Evolutionary conservation across 1,284 basidiomycete species (phyloP).

Genomic region (Leccinum griseonigrum): DNA sequence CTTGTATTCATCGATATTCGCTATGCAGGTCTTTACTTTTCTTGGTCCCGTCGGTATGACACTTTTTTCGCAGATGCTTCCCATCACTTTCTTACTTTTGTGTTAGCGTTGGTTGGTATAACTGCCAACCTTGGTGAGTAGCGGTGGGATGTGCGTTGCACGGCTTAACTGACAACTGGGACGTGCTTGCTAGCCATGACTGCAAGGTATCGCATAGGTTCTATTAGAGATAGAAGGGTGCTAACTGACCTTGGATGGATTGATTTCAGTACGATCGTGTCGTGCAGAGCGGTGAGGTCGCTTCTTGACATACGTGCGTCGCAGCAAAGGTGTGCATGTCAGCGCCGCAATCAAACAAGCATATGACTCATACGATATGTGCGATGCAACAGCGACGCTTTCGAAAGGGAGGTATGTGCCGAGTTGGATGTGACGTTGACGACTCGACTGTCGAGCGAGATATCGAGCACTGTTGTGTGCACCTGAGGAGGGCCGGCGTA

Average conservation of each 20-base stretch:
- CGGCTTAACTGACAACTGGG: background rate
- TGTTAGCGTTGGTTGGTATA: constrained; percentile 12
- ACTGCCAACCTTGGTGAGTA: constrained; percentile 14
- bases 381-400: background rate
- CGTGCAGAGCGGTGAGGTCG: background rate
- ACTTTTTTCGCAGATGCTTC: background rate
- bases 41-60: constrained; percentile 5
- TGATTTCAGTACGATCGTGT: background rate
- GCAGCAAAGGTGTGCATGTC: background rate
- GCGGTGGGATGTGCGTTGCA: background rate
- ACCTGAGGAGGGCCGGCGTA: background rate
- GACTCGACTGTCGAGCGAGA: background rate
- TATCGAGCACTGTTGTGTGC: background rate
- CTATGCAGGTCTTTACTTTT: constrained; percentile 11
- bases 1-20: background rate
- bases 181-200: constrained; percentile 8
- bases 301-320: background rate
- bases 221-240: background rate
- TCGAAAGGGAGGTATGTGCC: background rate
- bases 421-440: background rate
- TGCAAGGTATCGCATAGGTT: background rate
- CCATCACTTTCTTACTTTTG: background rate
- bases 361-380: background rate
- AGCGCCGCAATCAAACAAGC: background rate
- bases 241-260: background rate